Evolutionary conservation across 192 early-diverging fungal species (phyloP).

Genomic region (Backusella morwellensis): DNA sequence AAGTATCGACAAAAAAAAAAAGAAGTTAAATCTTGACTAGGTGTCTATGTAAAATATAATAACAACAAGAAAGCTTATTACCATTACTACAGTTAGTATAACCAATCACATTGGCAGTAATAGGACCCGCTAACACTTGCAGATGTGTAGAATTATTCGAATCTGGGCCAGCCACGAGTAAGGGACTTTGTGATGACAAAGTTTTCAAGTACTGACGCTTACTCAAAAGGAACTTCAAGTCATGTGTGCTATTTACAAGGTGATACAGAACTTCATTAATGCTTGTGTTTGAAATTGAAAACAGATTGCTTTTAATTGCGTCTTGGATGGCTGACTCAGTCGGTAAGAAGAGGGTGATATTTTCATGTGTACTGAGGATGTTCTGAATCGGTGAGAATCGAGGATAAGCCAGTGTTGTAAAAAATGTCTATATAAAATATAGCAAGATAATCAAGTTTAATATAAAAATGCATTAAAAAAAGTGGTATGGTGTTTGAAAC

Average conservation of each 20-base stretch:
- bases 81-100: not conserved
- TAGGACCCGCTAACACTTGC: not conserved
- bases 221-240: not conserved
- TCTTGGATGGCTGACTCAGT: slow-evolving; percentile 12
- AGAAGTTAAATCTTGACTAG: not conserved
- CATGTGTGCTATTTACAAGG: not conserved
- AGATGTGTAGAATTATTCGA: not conserved
- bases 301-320: not conserved
- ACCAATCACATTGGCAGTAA: slow-evolving; percentile 9
- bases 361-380: not conserved
- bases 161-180: not conserved
- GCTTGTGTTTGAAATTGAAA: not conserved
- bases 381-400: not conserved
- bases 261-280: not conserved
- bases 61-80: not conserved
- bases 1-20: not conserved
- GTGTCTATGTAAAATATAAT: not conserved
- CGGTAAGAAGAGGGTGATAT: slow-evolving; percentile 16
- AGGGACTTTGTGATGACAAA: slow-evolving; percentile 1
- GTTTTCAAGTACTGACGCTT: not conserved
- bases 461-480: not conserved
- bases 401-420: not conserved
- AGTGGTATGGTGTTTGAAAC: not conserved
- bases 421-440: not conserved
- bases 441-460: not conserved